Evolutionary conservation across 202 grass and related monocot species (phyloP).

Genomic region (Schoenoplectus triqueter): DNA sequence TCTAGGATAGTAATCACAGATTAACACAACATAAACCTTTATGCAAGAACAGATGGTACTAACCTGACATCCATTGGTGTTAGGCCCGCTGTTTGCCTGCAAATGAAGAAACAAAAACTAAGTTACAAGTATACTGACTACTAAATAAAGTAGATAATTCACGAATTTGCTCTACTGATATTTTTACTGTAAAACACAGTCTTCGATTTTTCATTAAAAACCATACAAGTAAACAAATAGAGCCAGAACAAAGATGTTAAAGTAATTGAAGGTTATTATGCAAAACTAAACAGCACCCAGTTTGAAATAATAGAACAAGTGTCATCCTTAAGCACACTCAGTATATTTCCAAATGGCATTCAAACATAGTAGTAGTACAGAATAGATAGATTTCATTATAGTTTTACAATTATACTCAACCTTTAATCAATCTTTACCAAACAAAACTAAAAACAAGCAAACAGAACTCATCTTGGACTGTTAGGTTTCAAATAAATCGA

Average conservation of each 20-base stretch:
- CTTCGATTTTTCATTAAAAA: neutral
- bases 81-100: constrained; percentile 89
- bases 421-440: too few species aligned
- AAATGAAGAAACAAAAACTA: constrained; percentile 40
- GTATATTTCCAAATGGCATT: neutral
- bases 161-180: neutral
- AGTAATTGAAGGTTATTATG: neutral
- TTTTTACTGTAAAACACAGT: neutral
- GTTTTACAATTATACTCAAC: neutral
- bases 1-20: neutral
- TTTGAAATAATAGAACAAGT: constrained; percentile 8
- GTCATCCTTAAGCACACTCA: neutral
- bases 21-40: neutral
- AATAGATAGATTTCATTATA: neutral
- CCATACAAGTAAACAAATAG: neutral
- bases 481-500: neutral
- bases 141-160: neutral
- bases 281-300: neutral
- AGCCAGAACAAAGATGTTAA: neutral
- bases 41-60: constrained; percentile 3
- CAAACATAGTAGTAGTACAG: neutral
- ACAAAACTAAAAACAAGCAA: neutral
- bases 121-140: neutral
- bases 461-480: neutral
- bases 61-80: constrained; percentile 97